Conservation (phyloP, 257 asterid genomes). For the Perilla frutescens region DNA sequence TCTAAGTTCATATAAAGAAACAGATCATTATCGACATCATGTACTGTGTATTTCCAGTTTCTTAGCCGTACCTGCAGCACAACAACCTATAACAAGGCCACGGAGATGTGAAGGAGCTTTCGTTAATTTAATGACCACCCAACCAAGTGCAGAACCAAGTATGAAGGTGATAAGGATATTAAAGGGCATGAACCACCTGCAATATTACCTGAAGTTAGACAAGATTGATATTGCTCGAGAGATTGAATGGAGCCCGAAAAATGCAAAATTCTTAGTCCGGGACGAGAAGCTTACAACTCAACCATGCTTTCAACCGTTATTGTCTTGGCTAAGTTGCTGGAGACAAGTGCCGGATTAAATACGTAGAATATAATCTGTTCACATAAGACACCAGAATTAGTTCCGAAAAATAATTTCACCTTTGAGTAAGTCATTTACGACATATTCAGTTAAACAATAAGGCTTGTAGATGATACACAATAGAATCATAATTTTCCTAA, state of each 20-base stretch:
- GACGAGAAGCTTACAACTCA: conserved; percentile 58
- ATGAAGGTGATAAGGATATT: conserved; percentile 80
- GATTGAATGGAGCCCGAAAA: background rate
- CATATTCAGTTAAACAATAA: no score
- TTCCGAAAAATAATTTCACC: no score
- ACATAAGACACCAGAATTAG: conserved; percentile 22
- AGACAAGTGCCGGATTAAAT: conserved; percentile 79
- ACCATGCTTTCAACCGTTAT: conserved; percentile 78
- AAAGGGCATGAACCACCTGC: conserved; percentile 97
- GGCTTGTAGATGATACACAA: no score
- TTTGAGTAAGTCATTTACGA: no score
- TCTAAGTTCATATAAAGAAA: no score
- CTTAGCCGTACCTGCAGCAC: conserved; percentile 73
- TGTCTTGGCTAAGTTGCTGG: conserved; percentile 82
- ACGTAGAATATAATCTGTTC: conserved; percentile 75
- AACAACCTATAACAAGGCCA: conserved; percentile 82
- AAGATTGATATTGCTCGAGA: conserved; percentile 1
- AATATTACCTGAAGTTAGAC: conserved; percentile 28
- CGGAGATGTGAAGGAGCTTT: conserved; percentile 74
- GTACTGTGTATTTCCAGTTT: no score
- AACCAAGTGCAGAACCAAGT: conserved; percentile 81
- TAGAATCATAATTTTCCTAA: no score
- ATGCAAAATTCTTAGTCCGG: conserved; percentile 8
- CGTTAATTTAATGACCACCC: conserved; percentile 69
- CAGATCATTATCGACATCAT: no score